Evolutionary conservation across 257 asterid species (phyloP).

Genomic region (Solanum chiquidenum): DNA sequence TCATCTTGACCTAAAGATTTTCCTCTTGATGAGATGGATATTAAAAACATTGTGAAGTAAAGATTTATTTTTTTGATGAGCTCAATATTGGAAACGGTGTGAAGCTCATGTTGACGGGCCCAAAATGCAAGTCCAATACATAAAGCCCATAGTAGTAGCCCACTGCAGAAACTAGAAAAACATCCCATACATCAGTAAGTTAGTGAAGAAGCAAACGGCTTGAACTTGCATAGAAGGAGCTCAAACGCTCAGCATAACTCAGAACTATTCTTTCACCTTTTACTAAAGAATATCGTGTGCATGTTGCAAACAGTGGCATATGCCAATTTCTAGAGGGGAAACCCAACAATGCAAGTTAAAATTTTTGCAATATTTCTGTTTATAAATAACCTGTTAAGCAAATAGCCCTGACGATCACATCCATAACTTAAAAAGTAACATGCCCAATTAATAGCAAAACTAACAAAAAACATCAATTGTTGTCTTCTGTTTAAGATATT

Average conservation of each 20-base stretch:
- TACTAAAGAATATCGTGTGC: neutral
- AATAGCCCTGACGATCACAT: neutral
- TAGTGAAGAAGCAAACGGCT: neutral
- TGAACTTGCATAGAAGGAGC: neutral
- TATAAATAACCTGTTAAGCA: neutral
- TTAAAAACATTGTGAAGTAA: neutral
- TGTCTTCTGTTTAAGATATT: neutral
- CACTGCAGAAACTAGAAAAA: neutral
- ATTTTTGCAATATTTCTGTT: neutral
- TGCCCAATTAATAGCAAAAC: neutral
- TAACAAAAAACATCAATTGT: neutral
- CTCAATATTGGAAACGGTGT: too few relatives aligned
- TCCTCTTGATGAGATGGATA: neutral
- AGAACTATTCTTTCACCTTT: neutral
- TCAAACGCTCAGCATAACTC: neutral
- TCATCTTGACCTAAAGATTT: too few relatives aligned
- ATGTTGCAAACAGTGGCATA: neutral
- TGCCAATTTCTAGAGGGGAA: neutral
- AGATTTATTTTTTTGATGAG: neutral
- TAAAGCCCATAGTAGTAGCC: neutral
- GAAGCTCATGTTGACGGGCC: neutral
- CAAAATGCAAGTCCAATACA: neutral
- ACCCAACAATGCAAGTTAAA: neutral
- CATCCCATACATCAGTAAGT: neutral
- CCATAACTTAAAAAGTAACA: too few relatives aligned